A percentile compares a stretch with the other conserved stretches of the same genome.
phyloP scores from a whole-genome alignment of 352 stramenopile genomes.

The Pythium chondricola region DNA sequence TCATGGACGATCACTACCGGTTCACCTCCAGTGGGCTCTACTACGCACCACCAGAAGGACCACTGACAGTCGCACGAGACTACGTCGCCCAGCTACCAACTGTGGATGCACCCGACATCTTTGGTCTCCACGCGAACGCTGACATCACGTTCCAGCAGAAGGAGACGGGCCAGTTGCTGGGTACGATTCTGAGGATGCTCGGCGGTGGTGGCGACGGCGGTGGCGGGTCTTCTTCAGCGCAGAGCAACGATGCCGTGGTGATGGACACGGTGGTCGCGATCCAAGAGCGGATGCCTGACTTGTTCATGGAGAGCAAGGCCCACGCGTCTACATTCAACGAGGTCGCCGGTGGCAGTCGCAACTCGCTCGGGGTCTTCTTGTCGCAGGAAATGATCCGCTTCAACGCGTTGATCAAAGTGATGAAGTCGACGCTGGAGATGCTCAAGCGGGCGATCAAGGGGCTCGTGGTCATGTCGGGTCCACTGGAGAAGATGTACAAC shows the following conservation, averaged over 20 bases:
- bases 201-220: constrained; percentile 38
- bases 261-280: constrained; percentile 83
- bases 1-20: constrained; percentile 86
- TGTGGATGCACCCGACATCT: constrained; percentile 87
- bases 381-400: constrained; percentile 90
- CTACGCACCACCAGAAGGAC: constrained; percentile 66
- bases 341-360: constrained; percentile 80
- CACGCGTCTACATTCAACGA: constrained; percentile 81
- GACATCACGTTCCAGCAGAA: constrained; percentile 95
- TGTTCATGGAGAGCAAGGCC: constrained; percentile 58
- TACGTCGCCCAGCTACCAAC: constrained; percentile 82
- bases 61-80: constrained; percentile 51
- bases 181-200: constrained; percentile 71
- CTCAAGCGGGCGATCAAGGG: constrained; percentile 88
- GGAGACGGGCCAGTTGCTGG: constrained; percentile 72
- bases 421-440: constrained; percentile 80
- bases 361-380: constrained; percentile 90
- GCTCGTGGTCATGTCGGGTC: constrained; percentile 86
- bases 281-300: constrained; percentile 64
- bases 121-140: constrained; percentile 91
- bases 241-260: constrained; percentile 72
- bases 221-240: constrained; percentile 30
- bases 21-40: constrained; percentile 79
- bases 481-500: constrained; percentile 91
- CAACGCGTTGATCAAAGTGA: constrained; percentile 83